These are phyloP conservation scores for Taphrina pruni DNA, from an alignment of 1,139 yeast genomes.

Conservation along the genomic window DNA sequence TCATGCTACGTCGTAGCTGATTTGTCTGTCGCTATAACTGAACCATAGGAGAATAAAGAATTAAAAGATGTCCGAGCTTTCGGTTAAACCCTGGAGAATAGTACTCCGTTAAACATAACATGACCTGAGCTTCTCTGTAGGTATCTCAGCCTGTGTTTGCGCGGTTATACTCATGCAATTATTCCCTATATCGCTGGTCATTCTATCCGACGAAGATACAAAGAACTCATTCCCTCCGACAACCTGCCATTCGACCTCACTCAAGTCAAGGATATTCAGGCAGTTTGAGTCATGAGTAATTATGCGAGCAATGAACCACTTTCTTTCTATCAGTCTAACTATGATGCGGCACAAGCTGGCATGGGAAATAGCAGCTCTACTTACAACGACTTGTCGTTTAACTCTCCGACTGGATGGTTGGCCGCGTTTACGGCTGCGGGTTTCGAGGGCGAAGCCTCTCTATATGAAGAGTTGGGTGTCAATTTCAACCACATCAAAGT, in stretches of 20 bases:
- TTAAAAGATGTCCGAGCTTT: background rate
- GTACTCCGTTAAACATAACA: background rate
- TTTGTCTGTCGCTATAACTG: no score
- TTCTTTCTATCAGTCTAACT: constrained; percentile 33
- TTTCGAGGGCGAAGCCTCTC: constrained; percentile 90
- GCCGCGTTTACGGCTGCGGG: constrained; percentile 96
- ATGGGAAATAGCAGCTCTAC: background rate
- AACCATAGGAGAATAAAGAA: background rate
- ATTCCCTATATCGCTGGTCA: no score
- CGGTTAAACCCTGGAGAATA: background rate
- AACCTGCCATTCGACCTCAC: no score
- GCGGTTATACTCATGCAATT: no score
- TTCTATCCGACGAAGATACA: no score
- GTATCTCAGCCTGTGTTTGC: no score
- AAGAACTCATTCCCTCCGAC: no score
- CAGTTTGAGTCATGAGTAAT: constrained; percentile 4
- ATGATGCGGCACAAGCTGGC: constrained; percentile 8
- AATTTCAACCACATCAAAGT: constrained; percentile 84
- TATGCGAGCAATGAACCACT: constrained; percentile 25
- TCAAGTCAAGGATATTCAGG: no score
- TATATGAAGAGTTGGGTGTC: constrained; percentile 90
- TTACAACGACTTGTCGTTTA: constrained; percentile 19
- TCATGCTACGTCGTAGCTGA: no score
- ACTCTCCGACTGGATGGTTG: constrained; percentile 61
- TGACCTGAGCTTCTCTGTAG: background rate